Base-by-base conservation (phyloP, 2,329 filamentous ascomycete species). In the Leptodontidium sp. region DNA sequence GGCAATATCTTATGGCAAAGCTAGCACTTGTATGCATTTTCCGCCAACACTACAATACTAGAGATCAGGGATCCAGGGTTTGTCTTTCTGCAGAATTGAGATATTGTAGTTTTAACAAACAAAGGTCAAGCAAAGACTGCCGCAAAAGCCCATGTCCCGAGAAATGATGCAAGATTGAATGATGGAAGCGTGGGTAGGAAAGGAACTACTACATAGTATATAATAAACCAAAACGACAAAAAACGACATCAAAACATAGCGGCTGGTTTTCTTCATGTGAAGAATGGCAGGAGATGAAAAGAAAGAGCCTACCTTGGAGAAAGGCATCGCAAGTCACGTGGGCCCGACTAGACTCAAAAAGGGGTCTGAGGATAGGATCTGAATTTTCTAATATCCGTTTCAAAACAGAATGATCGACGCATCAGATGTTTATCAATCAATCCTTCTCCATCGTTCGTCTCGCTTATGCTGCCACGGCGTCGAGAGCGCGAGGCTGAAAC, bases 381-480 rank as follows among this genome's bases (percentile, higher is more conserved):
- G n/a, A 61, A 15, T 47, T 47, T 11, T 40, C 9, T 7, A 32
- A 47, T 17, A 47, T 32, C 12, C 15, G 58, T 62, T 62, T 62
- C 59, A 62, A 62, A 49, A 35, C 59, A 35, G 58, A 61, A 61
- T 45, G 58, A 61, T 61, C 58, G 45, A 47, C 58, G 58, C 58
- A 61, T 61, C 58, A 61, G 58, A 61, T 61, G 58, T 32, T 61
- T 61, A 61, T 61, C 58, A 47, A 45, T 49, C 38, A 2, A 43
- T 59, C n/a, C 21, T 35, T 55, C 26, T 59, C 38, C 38, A 9
- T n/a, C 38, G 57, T 26, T 26, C 35, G 38, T 45, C 40, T 62
- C 59, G 43, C 59, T 32, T 49, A 47, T 47, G 26, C 7, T 26
- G 11, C 17, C n/a, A 49, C 43, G 15, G 59, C 24, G 24, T 21